Conservation (phyloP, 2,329 filamentous ascomycete genomes). For the Purpureocillium lavendulum region DNA sequence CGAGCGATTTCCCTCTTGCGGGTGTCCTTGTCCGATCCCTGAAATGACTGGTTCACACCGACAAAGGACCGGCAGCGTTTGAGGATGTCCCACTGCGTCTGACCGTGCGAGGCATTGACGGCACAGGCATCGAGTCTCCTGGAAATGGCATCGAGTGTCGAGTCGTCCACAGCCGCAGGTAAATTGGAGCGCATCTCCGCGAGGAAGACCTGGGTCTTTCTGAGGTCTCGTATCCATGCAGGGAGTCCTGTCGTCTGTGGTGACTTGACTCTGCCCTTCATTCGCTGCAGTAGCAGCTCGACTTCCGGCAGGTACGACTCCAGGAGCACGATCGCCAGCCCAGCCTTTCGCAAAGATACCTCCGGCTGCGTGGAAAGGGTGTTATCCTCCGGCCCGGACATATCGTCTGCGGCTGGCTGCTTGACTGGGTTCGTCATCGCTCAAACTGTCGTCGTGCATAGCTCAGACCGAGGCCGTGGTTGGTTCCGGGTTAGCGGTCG, state of each 20-base stretch:
- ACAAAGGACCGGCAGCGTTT: conserved; percentile 22
- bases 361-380: too few relatives aligned
- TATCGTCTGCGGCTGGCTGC: too few relatives aligned
- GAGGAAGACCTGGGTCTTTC: conserved; percentile 9
- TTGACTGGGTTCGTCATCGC: too few relatives aligned
- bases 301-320: conserved; percentile 10
- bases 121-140: conserved; percentile 15
- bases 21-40: conserved; percentile 18
- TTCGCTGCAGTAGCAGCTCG: conserved; percentile 7
- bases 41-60: conserved; percentile 22
- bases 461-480: too few relatives aligned
- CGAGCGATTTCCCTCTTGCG: conserved; percentile 15
- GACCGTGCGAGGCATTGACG: conserved; percentile 13
- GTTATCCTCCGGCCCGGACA: too few relatives aligned
- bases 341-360: too few relatives aligned
- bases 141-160: conserved; percentile 6
- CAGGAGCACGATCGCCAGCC: too few relatives aligned
- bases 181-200: conserved; percentile 4
- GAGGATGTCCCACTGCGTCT: conserved; percentile 21
- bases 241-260: conserved; percentile 12
- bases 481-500: too few relatives aligned
- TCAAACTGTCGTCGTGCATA: too few relatives aligned
- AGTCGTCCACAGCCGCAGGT: conserved; percentile 3
- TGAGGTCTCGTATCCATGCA: conserved; percentile 12
- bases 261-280: conserved; percentile 5